Evolutionary conservation across 1,139 yeast genomes (phyloP), one percentile per base, ranked within the genome.

Genomic region (Lodderomyces metapsilosis): DNA sequence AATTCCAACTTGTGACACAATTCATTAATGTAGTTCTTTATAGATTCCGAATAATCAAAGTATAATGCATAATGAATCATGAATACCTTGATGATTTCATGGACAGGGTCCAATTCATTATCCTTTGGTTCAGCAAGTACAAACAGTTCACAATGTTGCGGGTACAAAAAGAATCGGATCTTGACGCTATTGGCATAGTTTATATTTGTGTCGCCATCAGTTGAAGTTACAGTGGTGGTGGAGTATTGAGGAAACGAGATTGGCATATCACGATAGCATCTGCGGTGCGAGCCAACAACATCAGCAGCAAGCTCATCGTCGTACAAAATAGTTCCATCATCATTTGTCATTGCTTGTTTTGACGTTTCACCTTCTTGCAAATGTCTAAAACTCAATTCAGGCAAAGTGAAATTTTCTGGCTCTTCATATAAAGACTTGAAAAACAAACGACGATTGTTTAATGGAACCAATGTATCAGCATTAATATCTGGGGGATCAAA

Each of bases 81-180:
- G 43, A 71, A 65, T 7, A 71, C 49, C 47, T 66, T 77, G 17
- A 84, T 86, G 38, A 88, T 74, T 54, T 89, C 96, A 37, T 71
- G 74, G 48, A 85, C 66, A 3, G 96, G 92, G 53, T 86, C 82
- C 45, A 84, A 68, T 48, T 80, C 86, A 41, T 77, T 76, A 39
- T 70, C 65, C 47, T 75, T 76, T 3, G 81, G 79, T 9, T 57
- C 65, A 1, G 73, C 76, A 36, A 72, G 56, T 11, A 71, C 45
- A 45, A 62, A 72, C 54, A 63, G 64, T 48, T 72, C 78, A 33
- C 53, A 54, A 45, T 71, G 75, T 40, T 64, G 60, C 0, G 77
- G 77, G 44, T 71, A 69, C 18, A 72, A 55, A 10, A 72, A 54
- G 42, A 66, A 66, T 45, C 68, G 63, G 32, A 64, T 59, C 47